Evolutionary conservation across 768 basidiomycete species (phyloP), one percentile per base, ranked within the genome.

Genomic region (Wakefieldia striispora): DNA sequence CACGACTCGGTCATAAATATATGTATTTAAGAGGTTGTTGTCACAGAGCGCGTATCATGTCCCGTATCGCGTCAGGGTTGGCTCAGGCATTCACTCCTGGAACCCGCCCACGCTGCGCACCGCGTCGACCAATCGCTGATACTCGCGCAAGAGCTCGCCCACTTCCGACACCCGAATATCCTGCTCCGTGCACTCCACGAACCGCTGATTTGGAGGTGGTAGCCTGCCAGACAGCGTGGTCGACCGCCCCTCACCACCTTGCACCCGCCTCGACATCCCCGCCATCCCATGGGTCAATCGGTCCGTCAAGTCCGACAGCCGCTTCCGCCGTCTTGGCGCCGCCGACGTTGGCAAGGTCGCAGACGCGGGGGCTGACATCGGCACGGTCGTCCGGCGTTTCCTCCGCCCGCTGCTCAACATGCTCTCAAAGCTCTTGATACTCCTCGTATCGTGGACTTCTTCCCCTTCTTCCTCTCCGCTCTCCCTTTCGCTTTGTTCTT

Each of bases 81-180:
- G 31, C 4, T 13, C 31, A 33, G 10, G 31, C 14, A 7, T 3
- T 33, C 31, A 63, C 20, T 63, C 64, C 19, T 66, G 61, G 33
- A 68, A 66, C 6, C 61, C 87, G 17, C 81, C 83, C 44, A 77
- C 68, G 19, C 70, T 74, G 23, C 79, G 70, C 29, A 93, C 70
- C 16, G 76, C 82, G 37, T 89, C 86, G 9, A 83, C 93, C 44
- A 97, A 64, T 38, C 86, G 72, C 55, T 80, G 79, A 66, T 97
- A 97, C 55, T 97, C 95, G 27, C 73, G 70, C 63, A 98, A 70
- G 37, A 99, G 73, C 55, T 86, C 82, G 1, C 76, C 81, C 1
- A 97, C 82, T 57, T 99, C 95, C 0, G 84, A 81, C 21, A 97
- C 69, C 45, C 76, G 78, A 46, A 98, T 67, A 53, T 98, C 95